Conservation (phyloP, 139 green algal species). For the Haematococcus lacustris region DNA sequence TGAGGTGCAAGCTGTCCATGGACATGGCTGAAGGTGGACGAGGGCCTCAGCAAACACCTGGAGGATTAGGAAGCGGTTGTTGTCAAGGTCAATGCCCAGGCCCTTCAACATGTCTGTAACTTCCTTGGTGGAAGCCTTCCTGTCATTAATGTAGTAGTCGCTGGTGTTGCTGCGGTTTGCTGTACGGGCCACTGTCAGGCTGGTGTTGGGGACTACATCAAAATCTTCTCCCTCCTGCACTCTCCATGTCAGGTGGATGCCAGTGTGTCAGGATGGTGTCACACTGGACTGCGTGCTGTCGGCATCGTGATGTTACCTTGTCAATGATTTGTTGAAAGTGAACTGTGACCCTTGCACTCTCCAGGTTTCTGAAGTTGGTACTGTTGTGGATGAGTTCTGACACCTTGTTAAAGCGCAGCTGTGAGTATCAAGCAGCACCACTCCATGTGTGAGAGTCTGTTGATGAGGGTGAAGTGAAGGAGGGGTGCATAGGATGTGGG, state of each 20-base stretch:
- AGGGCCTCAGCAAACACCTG: no score
- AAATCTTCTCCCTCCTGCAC: slow-evolving; percentile 77
- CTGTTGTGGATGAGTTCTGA: slow-evolving; percentile 99
- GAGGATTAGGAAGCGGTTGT: slow-evolving; percentile 99
- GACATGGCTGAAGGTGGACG: no score
- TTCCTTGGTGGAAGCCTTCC: slow-evolving; percentile 29
- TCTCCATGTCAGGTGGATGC: no score
- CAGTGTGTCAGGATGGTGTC: background rate
- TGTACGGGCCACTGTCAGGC: slow-evolving; percentile 79
- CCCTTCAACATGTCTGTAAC: slow-evolving; percentile 87
- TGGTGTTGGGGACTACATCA: slow-evolving; percentile 68
- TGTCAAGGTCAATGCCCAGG: slow-evolving; percentile 97
- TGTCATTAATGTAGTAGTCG: slow-evolving; percentile 90
- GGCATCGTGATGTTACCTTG: no score
- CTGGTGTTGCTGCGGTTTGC: slow-evolving; percentile 89
- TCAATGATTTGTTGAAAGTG: slow-evolving; percentile 97
- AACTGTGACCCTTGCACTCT: slow-evolving; percentile 76
- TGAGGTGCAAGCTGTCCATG: no score
- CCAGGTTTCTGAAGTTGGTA: slow-evolving; percentile 77
- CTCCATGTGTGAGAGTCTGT: background rate
- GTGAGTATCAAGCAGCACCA: slow-evolving; percentile 12
- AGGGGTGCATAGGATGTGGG: background rate
- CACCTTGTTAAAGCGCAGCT: slow-evolving; percentile 97
- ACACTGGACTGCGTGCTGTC: no score
- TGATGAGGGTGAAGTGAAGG: background rate